Evolutionary conservation across 2,329 filamentous ascomycete species (phyloP).

Genomic region (Colletotrichum chrysophilum): DNA sequence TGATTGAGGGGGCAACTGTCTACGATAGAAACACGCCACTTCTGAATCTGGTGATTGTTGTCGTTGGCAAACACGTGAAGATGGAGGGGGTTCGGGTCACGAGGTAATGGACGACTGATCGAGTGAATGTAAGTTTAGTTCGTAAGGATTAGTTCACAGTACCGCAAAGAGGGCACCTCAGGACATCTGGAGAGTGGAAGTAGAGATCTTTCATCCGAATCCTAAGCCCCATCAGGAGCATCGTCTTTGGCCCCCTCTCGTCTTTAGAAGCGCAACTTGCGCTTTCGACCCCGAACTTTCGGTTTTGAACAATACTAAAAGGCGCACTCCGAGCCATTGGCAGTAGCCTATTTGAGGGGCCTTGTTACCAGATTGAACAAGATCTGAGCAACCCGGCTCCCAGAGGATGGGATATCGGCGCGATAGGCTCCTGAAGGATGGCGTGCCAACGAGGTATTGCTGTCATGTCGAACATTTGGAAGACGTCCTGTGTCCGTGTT

Average conservation of each 20-base stretch:
- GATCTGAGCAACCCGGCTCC: background rate
- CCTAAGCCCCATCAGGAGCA: background rate
- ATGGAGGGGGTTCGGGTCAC: background rate
- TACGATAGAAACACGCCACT: fast-evolving
- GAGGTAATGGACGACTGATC: background rate
- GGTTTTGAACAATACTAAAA: background rate
- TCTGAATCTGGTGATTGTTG: fast-evolving
- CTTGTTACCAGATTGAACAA: background rate
- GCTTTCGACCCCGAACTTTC: background rate
- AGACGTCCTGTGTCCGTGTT: background rate
- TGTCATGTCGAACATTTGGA: background rate
- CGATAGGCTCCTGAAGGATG: fast-evolving
- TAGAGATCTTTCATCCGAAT: background rate
- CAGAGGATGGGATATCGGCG: fast-evolving
- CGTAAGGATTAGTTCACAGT: fast-evolving
- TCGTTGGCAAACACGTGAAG: background rate
- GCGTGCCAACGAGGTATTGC: background rate
- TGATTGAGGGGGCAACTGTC: background rate
- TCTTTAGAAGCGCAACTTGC: background rate
- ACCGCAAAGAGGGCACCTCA: no score
- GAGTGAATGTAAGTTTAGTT: background rate
- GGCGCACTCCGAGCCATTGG: background rate
- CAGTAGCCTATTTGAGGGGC: fast-evolving
- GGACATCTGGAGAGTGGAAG: background rate
- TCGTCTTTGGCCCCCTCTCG: background rate